A percentile compares a stretch with the other conserved stretches of the same genome.
Conservation (phyloP, 352 stramenopile genomes). For the Globisporangium irregulare region DNA sequence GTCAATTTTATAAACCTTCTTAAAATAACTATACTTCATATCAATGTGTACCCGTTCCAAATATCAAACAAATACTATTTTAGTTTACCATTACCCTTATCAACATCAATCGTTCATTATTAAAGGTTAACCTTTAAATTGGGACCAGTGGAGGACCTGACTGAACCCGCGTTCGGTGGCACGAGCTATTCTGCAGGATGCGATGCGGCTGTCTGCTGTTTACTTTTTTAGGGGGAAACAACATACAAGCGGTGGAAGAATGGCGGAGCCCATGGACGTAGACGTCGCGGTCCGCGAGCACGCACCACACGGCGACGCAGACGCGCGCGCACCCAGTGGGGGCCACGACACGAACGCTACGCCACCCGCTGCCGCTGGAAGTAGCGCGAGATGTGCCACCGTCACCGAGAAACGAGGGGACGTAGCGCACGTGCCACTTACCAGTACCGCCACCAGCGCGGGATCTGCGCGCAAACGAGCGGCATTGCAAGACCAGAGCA, state of each 20-base stretch:
- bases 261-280: constrained; percentile 14
- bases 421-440: neutral
- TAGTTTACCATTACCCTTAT: neutral
- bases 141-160: neutral
- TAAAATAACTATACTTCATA: neutral
- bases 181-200: constrained; percentile 2
- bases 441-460: neutral
- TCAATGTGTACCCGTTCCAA: neutral
- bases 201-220: neutral
- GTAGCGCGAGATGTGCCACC: neutral
- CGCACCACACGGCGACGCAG: neutral
- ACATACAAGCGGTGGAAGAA: constrained; percentile 2
- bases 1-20: neutral
- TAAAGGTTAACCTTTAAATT: neutral
- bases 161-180: constrained; percentile 6
- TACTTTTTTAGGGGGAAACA: constrained; percentile 12
- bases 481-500: neutral
- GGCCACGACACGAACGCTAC: neutral
- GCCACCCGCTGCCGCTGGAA: constrained; percentile 4
- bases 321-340: constrained; percentile 4
- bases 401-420: constrained; percentile 1
- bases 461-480: neutral
- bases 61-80: neutral
- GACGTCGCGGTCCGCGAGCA: constrained; percentile 14
- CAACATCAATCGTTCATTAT: neutral